These are phyloP conservation scores for Boletellus ananas DNA, from an alignment of 768 basidiomycete species.

Conservation along the genomic window DNA sequence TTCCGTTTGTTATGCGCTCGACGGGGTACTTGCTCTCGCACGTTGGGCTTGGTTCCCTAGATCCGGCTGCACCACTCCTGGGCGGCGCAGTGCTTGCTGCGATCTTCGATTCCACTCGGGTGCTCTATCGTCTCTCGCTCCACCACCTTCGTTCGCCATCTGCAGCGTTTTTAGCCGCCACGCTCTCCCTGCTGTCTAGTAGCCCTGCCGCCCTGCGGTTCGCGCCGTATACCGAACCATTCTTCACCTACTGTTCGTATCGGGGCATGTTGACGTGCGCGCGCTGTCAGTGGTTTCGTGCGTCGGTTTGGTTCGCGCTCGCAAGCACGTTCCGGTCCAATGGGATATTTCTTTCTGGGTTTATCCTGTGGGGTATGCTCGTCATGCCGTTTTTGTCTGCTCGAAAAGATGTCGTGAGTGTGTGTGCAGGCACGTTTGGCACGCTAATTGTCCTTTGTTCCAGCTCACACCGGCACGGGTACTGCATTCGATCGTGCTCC, in stretches of 20 bases:
- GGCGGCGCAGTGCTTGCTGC: slow-evolving; percentile 37
- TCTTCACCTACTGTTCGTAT: slow-evolving; percentile 81
- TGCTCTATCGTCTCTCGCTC: slow-evolving; percentile 58
- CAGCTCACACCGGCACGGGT: slow-evolving; percentile 36
- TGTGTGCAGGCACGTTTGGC: background rate
- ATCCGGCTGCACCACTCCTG: slow-evolving; percentile 30
- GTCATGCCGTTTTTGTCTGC: slow-evolving; percentile 47
- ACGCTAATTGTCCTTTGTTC: background rate
- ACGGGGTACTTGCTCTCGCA: slow-evolving; percentile 24
- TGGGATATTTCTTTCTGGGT: slow-evolving; percentile 71
- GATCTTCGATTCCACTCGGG: slow-evolving; percentile 40
- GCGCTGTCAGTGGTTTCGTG: slow-evolving; percentile 45
- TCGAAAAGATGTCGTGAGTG: slow-evolving; percentile 29
- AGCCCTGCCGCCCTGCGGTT: slow-evolving; percentile 73
- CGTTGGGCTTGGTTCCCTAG: background rate
- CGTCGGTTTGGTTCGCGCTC: slow-evolving; percentile 58
- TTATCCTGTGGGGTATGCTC: slow-evolving; percentile 70
- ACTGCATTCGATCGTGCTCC: slow-evolving; percentile 38
- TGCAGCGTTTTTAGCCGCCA: slow-evolving; percentile 56
- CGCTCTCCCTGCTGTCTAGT: slow-evolving; percentile 75
- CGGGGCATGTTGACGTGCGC: slow-evolving; percentile 35
- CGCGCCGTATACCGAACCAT: slow-evolving; percentile 79
- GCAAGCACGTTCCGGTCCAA: slow-evolving; percentile 75
- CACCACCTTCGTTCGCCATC: slow-evolving; percentile 50
- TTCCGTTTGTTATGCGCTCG: slow-evolving; percentile 51